Evolutionary conservation across 2,329 filamentous ascomycete genomes (phyloP).

Genomic region (Cladophialophora carrionii): DNA sequence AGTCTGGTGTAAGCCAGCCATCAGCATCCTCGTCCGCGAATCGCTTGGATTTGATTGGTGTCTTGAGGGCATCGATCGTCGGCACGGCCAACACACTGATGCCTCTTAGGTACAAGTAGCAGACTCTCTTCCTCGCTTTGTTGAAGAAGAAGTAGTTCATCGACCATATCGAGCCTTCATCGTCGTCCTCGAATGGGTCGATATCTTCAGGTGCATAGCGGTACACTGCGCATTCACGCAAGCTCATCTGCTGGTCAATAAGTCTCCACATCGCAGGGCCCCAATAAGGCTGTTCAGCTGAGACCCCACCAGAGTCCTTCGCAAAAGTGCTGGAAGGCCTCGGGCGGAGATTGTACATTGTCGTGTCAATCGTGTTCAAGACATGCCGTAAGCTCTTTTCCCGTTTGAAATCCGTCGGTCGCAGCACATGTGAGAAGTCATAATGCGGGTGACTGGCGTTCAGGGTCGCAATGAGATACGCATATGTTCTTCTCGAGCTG

Average conservation of each 20-base stretch:
- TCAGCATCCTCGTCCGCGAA: constrained; percentile 51
- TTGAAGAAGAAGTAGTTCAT: constrained; percentile 99
- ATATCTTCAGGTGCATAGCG: constrained; percentile 80
- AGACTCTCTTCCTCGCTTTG: constrained; percentile 85
- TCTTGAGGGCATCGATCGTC: constrained; percentile 56
- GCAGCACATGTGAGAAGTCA: constrained; percentile 90
- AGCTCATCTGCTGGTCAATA: constrained; percentile 91
- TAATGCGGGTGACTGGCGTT: constrained; percentile 97
- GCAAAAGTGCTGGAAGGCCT: constrained; percentile 50
- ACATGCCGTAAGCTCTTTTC: constrained; percentile 79
- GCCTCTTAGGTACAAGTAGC: constrained; percentile 90
- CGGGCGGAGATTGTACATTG: constrained; percentile 82
- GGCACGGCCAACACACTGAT: constrained; percentile 71
- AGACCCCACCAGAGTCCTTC: constrained; percentile 48
- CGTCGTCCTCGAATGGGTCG: constrained; percentile 88
- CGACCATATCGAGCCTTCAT: constrained; percentile 92
- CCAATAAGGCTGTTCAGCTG: constrained; percentile 64
- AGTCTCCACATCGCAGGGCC: constrained; percentile 88
- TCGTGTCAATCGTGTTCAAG: constrained; percentile 85
- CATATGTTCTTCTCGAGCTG: constrained; percentile 86
- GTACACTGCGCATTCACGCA: constrained; percentile 87
- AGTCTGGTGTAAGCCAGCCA: constrained; percentile 54
- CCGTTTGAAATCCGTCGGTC: constrained; percentile 85
- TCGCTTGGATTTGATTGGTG: constrained; percentile 51
- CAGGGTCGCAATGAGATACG: constrained; percentile 92